phyloP scores from a whole-genome alignment of 2,329 filamentous ascomycete genomes.

The Xylaria sp. region DNA sequence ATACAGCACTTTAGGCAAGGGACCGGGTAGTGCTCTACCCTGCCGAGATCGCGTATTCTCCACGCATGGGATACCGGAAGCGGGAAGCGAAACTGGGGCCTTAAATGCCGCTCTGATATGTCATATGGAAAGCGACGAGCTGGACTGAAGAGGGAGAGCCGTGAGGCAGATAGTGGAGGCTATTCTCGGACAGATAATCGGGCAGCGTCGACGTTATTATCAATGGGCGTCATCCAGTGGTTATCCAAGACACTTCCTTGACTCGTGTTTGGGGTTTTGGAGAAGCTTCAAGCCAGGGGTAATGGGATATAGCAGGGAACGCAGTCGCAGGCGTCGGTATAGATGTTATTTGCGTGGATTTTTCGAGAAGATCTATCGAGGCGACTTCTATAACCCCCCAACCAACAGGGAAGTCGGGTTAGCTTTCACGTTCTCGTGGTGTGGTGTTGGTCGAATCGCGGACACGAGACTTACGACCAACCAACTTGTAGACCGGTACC shows the following conservation, averaged over 20 bases:
- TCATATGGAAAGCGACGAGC: constrained; percentile 25
- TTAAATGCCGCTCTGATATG: constrained; percentile 25
- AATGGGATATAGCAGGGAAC: constrained; percentile 15
- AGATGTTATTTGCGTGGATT: constrained; percentile 14
- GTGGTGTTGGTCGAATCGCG: constrained; percentile 5
- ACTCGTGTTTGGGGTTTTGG: constrained; percentile 12
- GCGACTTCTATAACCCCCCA: constrained; percentile 22
- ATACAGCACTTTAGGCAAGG: constrained; percentile 28
- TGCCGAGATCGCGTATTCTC: constrained; percentile 18
- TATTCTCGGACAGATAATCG: constrained; percentile 10
- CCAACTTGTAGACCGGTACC: constrained; percentile 1
- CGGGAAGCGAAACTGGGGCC: constrained; percentile 24
- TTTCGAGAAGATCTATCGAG: constrained; percentile 20
- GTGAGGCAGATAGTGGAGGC: constrained; percentile 19
- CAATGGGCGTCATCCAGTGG: constrained; percentile 14
- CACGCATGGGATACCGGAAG: constrained; percentile 16
- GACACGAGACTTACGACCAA: constrained; percentile 12
- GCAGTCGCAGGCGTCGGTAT: constrained; percentile 22
- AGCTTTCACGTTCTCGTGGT: constrained; percentile 15
- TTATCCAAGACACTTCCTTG: constrained; percentile 8
- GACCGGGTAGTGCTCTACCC: constrained; percentile 41
- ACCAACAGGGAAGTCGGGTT: constrained; percentile 17
- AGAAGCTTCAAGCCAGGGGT: constrained; percentile 15
- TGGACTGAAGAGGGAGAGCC: constrained; percentile 24
- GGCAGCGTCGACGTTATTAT: constrained; percentile 15